These are phyloP conservation scores for Eimeria brunetti DNA, from an alignment of 169 alveolate genomes.

Conservation along the genomic window DNA sequence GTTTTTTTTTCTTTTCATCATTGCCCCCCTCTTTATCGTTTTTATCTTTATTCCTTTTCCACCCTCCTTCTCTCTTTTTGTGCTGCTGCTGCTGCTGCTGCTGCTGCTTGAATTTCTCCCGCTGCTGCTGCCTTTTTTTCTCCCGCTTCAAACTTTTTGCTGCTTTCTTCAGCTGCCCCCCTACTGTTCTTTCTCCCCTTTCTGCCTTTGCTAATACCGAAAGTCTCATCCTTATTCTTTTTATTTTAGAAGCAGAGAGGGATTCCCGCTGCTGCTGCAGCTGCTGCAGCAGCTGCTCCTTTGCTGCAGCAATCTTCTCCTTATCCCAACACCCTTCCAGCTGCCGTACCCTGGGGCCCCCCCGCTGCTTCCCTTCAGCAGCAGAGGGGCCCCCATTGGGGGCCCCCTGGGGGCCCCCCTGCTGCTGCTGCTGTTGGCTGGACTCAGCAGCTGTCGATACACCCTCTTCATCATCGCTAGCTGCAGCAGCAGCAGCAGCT, in stretches of 20 bases:
- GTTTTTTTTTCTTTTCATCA: neutral
- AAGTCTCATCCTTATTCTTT: neutral
- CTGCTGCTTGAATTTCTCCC: neutral
- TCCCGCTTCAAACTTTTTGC: neutral
- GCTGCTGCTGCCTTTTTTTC: neutral
- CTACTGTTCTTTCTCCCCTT: neutral
- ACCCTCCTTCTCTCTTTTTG: neutral
- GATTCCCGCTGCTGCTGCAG: neutral
- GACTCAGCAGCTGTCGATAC: neutral
- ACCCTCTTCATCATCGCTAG: neutral
- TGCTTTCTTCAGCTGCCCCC: neutral
- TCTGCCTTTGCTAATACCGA: neutral
- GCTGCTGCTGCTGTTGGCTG: neutral
- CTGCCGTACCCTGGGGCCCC: neutral
- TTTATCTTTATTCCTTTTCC: neutral
- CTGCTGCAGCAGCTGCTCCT: conserved; percentile 23
- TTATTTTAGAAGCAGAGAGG: neutral
- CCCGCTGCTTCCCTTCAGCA: neutral
- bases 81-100: neutral
- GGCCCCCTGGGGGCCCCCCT: too few relatives aligned
- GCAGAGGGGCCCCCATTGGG: neutral
- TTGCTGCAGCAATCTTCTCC: neutral
- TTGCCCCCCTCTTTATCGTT: neutral
- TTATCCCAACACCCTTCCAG: neutral
- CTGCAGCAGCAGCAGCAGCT: neutral